A percentile compares a stretch with the other conserved stretches of the same genome.
Evolutionary conservation across 2,329 filamentous ascomycete genomes (phyloP).

Genomic region (Xylariaceae sp.): DNA sequence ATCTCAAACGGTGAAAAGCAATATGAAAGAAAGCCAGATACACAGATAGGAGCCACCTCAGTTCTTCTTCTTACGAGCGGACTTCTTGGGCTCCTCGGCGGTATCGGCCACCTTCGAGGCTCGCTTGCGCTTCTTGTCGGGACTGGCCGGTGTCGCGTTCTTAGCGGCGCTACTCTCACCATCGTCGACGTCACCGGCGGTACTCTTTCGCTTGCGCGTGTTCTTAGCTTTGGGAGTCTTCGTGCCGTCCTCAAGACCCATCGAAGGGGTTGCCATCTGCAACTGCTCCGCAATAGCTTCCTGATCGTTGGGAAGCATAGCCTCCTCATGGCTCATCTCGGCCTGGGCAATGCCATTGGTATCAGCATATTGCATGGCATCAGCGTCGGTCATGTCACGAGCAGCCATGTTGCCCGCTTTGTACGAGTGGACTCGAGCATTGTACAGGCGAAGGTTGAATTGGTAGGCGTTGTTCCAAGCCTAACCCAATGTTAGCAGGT

Average conservation of each 20-base stretch:
- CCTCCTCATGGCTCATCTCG: slow-evolving; percentile 42
- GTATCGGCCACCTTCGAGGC: slow-evolving; percentile 52
- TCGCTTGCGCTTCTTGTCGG: slow-evolving; percentile 62
- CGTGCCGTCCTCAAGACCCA: slow-evolving; percentile 37
- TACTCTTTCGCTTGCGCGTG: slow-evolving; percentile 55
- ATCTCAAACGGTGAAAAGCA: slow-evolving; percentile 12
- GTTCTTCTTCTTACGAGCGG: slow-evolving; percentile 54
- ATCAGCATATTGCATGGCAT: slow-evolving; percentile 59
- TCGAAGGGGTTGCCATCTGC: slow-evolving; percentile 38
- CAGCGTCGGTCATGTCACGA: slow-evolving; percentile 58
- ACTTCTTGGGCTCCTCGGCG: slow-evolving; percentile 58
- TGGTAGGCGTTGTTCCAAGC: slow-evolving; percentile 65
- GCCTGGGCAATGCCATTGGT: slow-evolving; percentile 53
- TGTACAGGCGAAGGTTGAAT: slow-evolving; percentile 64
- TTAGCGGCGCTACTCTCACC: slow-evolving; percentile 36
- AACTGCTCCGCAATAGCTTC: slow-evolving; percentile 59
- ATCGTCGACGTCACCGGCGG: slow-evolving; percentile 43
- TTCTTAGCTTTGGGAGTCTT: slow-evolving; percentile 57
- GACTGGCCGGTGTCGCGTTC: slow-evolving; percentile 46
- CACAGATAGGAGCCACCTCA: slow-evolving; percentile 28
- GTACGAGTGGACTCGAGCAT: slow-evolving; percentile 62
- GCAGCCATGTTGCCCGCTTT: slow-evolving; percentile 56
- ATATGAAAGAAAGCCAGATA: slow-evolving; percentile 2
- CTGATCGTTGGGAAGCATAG: slow-evolving; percentile 45
- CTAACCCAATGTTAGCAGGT: slow-evolving; percentile 24